Percentiles rank a stretch among this genome's conserved stretches.
phyloP scores from a whole-genome alignment of 257 asterid genomes.

The Ilex asprella region DNA sequence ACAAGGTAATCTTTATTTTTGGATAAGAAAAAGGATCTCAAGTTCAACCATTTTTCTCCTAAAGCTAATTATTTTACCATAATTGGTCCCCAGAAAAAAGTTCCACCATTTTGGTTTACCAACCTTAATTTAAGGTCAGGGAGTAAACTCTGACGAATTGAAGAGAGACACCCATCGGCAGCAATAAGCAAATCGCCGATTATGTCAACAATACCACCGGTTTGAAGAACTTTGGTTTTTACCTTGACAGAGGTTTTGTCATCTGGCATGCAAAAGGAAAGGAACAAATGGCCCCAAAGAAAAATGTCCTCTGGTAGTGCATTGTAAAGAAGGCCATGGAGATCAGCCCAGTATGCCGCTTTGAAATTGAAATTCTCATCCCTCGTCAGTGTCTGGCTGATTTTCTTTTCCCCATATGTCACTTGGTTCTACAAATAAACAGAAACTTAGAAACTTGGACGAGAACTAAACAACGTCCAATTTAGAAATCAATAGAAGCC shows the following conservation, averaged over 20 bases:
- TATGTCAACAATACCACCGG: slow-evolving; percentile 35
- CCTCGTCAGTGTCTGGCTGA: slow-evolving; percentile 43
- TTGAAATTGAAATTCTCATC: slow-evolving; percentile 64
- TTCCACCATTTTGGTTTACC: slow-evolving; percentile 5
- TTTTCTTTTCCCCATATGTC: slow-evolving; percentile 45
- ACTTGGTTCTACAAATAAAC: slow-evolving; percentile 46
- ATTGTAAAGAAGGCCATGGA: slow-evolving; percentile 51
- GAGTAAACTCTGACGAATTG: slow-evolving; percentile 48
- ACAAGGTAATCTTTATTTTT: neutral
- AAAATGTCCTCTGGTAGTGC: slow-evolving; percentile 43
- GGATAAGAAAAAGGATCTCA: neutral
- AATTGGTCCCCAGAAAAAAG: too few relatives aligned
- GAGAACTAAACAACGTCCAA: neutral
- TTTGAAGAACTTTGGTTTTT: slow-evolving; percentile 34
- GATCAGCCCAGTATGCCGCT: slow-evolving; percentile 86
- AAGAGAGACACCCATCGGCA: slow-evolving; percentile 78
- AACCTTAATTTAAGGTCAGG: slow-evolving; percentile 68
- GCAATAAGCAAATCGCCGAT: slow-evolving; percentile 63
- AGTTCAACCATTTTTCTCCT: neutral
- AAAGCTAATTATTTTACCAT: too few relatives aligned
- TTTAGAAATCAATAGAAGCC: neutral
- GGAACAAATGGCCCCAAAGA: slow-evolving; percentile 60
- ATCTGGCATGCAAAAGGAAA: slow-evolving; percentile 31
- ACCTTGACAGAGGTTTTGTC: slow-evolving; percentile 37
- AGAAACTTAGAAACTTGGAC: slow-evolving; percentile 6